Evolutionary conservation across 2,329 filamentous ascomycete genomes (phyloP).

Genomic region (Aspergillus pseudoglaucus): DNA sequence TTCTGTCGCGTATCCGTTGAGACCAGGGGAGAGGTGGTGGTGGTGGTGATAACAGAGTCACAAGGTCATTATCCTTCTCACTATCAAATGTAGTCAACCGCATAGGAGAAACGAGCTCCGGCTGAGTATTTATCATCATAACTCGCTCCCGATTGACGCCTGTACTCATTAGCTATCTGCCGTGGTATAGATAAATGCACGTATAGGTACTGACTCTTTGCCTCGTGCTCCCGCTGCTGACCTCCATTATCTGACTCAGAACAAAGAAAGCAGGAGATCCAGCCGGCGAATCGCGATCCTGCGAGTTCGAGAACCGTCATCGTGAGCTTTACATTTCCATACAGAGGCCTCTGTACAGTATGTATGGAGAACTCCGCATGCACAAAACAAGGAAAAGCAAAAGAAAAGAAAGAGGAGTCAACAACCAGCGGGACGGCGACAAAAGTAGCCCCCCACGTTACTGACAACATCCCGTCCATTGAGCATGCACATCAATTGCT

Average conservation of each 20-base stretch:
- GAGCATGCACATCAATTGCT: too few species aligned
- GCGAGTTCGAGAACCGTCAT: constrained; percentile 32
- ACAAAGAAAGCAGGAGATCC: constrained; percentile 33
- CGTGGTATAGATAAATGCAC: constrained; percentile 3
- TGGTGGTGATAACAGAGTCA: constrained; percentile 22
- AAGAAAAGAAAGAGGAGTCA: constrained; percentile 1
- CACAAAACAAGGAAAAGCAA: constrained; percentile 7
- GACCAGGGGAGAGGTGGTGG: constrained; percentile 14
- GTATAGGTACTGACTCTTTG: constrained; percentile 15
- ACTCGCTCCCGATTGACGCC: constrained; percentile 31
- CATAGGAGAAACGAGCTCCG: constrained; percentile 42
- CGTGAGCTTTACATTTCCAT: constrained; percentile 23
- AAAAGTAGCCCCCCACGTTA: neutral
- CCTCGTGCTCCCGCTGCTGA: constrained; percentile 16
- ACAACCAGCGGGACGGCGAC: neutral
- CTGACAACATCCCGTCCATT: too few species aligned
- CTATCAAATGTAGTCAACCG: constrained; percentile 35
- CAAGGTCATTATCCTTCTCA: constrained; percentile 9
- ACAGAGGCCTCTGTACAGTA: constrained; percentile 11
- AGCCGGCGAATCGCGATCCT: constrained; percentile 34
- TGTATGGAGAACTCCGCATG: constrained; percentile 3
- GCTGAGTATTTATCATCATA: constrained; percentile 41
- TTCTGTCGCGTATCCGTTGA: constrained; percentile 20
- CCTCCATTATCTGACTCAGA: constrained; percentile 18
- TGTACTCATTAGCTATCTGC: constrained; percentile 9